Evolutionary conservation across 805 yeast species (phyloP).

Genomic region (Candida maesae): DNA sequence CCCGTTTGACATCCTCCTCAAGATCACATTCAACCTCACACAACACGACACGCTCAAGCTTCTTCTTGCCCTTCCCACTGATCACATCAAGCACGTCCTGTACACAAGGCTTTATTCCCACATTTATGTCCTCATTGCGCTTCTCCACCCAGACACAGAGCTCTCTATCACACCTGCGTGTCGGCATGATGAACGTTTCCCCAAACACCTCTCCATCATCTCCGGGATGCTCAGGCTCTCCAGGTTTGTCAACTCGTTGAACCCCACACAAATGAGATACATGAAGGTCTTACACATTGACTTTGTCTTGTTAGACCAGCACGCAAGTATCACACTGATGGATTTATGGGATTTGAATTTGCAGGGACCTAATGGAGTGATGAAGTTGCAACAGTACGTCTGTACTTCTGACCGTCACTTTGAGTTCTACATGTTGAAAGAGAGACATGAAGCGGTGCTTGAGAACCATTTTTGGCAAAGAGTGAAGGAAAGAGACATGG

Average conservation of each 20-base stretch:
- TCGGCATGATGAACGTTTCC: background rate
- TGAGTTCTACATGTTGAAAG: background rate
- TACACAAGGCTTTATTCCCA: constrained; percentile 6
- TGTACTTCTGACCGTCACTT: background rate
- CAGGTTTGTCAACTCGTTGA: background rate
- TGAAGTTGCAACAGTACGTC: background rate
- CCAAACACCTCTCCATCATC: constrained; percentile 1
- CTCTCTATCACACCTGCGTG: background rate
- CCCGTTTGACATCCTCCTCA: constrained; percentile 1
- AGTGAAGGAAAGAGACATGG: background rate
- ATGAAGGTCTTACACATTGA: constrained; percentile 1
- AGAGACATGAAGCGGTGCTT: background rate
- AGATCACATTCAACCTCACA: background rate
- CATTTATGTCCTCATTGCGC: background rate
- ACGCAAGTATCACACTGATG: background rate
- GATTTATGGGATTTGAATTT: background rate
- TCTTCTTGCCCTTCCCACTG: background rate
- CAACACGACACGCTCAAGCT: constrained; percentile 3
- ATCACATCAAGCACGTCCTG: background rate
- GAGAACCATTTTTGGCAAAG: constrained; percentile 4
- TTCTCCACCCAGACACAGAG: constrained; percentile 2
- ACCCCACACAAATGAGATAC: background rate
- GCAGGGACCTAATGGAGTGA: background rate
- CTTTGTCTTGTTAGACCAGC: background rate
- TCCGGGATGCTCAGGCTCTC: constrained; percentile 1